These are phyloP conservation scores for Helianthus annuus DNA, from an alignment of 129 eudicot genomes.

Conservation along the genomic window DNA sequence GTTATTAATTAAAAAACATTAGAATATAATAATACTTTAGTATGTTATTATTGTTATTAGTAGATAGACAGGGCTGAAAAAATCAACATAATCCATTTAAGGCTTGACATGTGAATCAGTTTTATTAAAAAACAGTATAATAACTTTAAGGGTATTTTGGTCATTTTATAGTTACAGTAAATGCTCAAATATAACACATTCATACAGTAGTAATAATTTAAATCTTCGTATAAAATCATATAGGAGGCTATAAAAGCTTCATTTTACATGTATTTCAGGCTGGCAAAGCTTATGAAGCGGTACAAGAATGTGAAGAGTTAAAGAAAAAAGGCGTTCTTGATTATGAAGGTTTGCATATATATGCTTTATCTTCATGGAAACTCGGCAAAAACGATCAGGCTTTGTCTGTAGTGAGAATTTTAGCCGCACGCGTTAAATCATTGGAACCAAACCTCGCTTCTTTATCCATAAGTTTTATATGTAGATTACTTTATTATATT, in stretches of 20 bases:
- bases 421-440: conserved; percentile 64
- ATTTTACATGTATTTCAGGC: conserved; percentile 54
- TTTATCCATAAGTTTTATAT: conserved; percentile 63
- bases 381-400: conserved; percentile 80
- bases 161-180: background rate
- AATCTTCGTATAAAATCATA: background rate
- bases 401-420: conserved; percentile 54
- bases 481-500: conserved; percentile 61
- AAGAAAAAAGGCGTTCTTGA: conserved; percentile 75
- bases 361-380: conserved; percentile 68
- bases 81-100: background rate
- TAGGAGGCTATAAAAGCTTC: conserved; percentile 3
- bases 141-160: background rate
- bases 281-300: conserved; percentile 71
- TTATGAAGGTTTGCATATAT: conserved; percentile 70
- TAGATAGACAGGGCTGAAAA: background rate
- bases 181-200: background rate
- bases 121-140: background rate
- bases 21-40: background rate
- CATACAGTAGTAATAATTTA: background rate
- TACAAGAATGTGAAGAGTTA: conserved; percentile 68
- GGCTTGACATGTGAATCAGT: background rate
- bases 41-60: background rate
- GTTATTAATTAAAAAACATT: background rate
- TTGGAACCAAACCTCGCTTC: conserved; percentile 56